phyloP scores from a whole-genome alignment of 1,284 basidiomycete genomes.

The Trichosporon sp. region DNA sequence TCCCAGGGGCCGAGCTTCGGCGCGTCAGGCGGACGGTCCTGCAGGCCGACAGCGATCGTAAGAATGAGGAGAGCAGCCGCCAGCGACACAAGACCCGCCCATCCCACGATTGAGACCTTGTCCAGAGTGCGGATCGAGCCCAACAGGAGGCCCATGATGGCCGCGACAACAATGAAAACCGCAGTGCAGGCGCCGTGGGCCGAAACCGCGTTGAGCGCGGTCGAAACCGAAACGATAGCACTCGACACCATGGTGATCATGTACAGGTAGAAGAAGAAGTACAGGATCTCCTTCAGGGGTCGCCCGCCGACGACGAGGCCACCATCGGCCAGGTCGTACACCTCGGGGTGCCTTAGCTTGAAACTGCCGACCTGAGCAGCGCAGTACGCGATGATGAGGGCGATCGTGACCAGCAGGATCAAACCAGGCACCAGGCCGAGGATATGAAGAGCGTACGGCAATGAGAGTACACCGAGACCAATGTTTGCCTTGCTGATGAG shows the following conservation, averaged over 20 bases:
- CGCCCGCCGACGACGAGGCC: slow-evolving; percentile 19
- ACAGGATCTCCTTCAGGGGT: not conserved
- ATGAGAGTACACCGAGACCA: slow-evolving; percentile 31
- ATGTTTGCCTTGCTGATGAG: slow-evolving; percentile 24
- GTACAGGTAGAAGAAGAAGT: slow-evolving; percentile 7
- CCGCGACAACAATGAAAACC: slow-evolving; percentile 28
- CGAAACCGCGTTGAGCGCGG: slow-evolving; percentile 38
- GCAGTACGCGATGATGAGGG: slow-evolving; percentile 35
- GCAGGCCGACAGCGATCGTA: slow-evolving; percentile 35
- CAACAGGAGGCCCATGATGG: slow-evolving; percentile 19
- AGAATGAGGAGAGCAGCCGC: slow-evolving; percentile 34
- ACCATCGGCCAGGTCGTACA: slow-evolving; percentile 34
- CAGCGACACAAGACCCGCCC: slow-evolving; percentile 36
- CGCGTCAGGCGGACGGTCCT: slow-evolving; percentile 39
- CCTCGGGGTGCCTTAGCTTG: slow-evolving; percentile 38
- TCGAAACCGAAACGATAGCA: slow-evolving; percentile 12
- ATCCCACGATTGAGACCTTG: slow-evolving; percentile 34
- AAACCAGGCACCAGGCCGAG: slow-evolving; percentile 53
- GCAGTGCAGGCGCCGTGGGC: slow-evolving; percentile 37
- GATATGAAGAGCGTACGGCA: slow-evolving; percentile 30
- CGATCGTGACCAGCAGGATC: slow-evolving; percentile 51
- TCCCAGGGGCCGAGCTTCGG: slow-evolving; percentile 36
- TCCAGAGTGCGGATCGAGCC: slow-evolving; percentile 39
- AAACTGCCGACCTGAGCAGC: slow-evolving; percentile 36
- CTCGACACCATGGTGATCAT: slow-evolving; percentile 13